Conservation (phyloP, 83 land plant genomes). For the Thuja plicata region DNA sequence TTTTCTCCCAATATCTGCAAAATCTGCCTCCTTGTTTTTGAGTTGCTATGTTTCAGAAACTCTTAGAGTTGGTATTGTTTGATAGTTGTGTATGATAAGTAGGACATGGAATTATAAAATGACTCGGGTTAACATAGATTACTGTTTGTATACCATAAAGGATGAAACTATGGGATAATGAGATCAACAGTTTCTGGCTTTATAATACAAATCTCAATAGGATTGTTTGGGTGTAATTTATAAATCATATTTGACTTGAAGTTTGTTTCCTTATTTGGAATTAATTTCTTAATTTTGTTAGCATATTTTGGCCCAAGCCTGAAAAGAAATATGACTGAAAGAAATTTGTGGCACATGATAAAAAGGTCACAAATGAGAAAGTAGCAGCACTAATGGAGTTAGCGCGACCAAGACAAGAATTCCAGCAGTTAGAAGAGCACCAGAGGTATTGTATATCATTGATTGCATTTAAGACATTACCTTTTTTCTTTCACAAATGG, state of each 20-base stretch:
- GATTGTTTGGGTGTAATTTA: neutral
- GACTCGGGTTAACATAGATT: neutral
- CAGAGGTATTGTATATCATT: conserved; percentile 16
- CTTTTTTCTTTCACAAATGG: neutral
- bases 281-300: neutral
- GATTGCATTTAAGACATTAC: neutral
- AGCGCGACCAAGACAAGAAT: conserved; percentile 53
- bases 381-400: conserved; percentile 81
- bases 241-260: neutral
- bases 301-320: neutral
- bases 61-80: neutral
- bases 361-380: conserved; percentile 82
- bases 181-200: neutral
- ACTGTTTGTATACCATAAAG: neutral
- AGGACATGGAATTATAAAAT: neutral
- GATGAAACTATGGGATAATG: neutral
- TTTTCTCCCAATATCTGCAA: neutral
- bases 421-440: conserved; percentile 55
- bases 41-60: neutral
- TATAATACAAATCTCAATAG: neutral
- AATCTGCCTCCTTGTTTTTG: no score
- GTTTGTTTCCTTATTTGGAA: neutral
- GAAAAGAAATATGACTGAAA: neutral
- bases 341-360: neutral
- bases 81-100: neutral